These are phyloP conservation scores for Cladochytrium replicatum DNA, from an alignment of 192 early-diverging fungal genomes.

Conservation along the genomic window DNA sequence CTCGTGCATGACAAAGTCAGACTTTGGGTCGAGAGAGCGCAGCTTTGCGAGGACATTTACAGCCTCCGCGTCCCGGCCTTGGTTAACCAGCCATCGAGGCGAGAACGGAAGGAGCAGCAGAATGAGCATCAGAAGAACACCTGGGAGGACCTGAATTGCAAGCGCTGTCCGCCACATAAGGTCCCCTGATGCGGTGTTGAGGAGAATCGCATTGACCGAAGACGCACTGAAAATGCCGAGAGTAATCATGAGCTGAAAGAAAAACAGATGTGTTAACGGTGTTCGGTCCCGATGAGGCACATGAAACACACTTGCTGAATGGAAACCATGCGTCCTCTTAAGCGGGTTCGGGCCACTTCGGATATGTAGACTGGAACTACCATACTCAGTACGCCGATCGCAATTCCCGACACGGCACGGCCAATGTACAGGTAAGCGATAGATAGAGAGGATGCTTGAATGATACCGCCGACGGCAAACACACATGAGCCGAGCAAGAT, in stretches of 20 bases:
- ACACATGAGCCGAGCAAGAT: background rate
- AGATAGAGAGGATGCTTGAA: background rate
- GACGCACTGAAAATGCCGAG: background rate
- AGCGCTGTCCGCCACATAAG: background rate
- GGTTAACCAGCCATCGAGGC: background rate
- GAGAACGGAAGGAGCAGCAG: slow-evolving; percentile 1
- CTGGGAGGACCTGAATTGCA: slow-evolving; percentile 2
- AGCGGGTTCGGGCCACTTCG: background rate
- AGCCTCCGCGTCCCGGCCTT: background rate
- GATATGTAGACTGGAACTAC: slow-evolving; percentile 3
- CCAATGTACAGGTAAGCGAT: background rate
- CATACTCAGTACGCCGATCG: slow-evolving; percentile 1
- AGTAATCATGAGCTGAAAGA: slow-evolving; percentile 2
- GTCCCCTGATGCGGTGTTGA: background rate
- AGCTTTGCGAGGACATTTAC: slow-evolving; percentile 1
- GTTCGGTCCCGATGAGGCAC: background rate
- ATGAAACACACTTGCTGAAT: slow-evolving; percentile 2
- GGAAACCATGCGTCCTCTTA: slow-evolving; percentile 1
- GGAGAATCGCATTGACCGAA: background rate
- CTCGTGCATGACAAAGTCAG: background rate
- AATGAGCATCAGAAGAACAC: background rate
- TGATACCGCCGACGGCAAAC: slow-evolving; percentile 1
- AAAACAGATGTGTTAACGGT: background rate
- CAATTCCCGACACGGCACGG: background rate
- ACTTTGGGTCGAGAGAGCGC: background rate